Evolutionary conservation across 345 rosid genomes (phyloP).

Genomic region (Brassica carinata): DNA sequence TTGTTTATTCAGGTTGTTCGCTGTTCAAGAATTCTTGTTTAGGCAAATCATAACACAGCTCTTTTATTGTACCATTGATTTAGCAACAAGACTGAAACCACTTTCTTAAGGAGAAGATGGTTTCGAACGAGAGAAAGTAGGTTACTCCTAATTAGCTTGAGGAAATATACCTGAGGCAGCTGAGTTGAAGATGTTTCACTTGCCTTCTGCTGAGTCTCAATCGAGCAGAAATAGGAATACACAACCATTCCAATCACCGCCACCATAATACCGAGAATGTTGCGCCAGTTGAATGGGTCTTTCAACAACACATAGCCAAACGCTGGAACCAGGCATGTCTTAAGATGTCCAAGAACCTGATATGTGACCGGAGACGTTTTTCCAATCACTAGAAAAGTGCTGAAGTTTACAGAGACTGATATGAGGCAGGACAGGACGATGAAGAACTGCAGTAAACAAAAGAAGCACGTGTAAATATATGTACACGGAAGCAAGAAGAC

Average conservation of each 20-base stretch:
- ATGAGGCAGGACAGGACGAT: constrained; percentile 97
- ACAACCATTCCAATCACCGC: constrained; percentile 95
- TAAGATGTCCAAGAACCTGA: constrained; percentile 98
- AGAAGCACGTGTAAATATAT: constrained; percentile 13
- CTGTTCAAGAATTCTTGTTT: no score
- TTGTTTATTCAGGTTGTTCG: not conserved
- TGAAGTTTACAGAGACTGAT: constrained; percentile 99
- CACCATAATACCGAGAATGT: constrained; percentile 86
- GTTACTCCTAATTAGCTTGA: not conserved
- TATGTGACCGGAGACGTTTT: constrained; percentile 99
- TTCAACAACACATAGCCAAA: constrained; percentile 89
- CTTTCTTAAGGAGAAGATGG: not conserved
- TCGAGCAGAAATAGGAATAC: constrained; percentile 81
- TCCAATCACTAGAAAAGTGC: constrained; percentile 97
- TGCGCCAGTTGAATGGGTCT: constrained; percentile 98
- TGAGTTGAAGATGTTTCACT: constrained; percentile 58
- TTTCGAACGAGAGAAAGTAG: not conserved
- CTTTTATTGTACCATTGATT: not conserved
- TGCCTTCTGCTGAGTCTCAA: constrained; percentile 85
- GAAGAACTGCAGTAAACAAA: constrained; percentile 81
- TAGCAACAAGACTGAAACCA: not conserved
- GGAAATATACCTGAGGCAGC: constrained; percentile 67
- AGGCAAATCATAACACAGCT: not conserved
- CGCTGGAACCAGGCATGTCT: constrained; percentile 96
- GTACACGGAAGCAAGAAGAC: constrained; percentile 9